Base-by-base conservation (phyloP, 139 green algal genomes). In the Diplosphaera chodatii region DNA sequence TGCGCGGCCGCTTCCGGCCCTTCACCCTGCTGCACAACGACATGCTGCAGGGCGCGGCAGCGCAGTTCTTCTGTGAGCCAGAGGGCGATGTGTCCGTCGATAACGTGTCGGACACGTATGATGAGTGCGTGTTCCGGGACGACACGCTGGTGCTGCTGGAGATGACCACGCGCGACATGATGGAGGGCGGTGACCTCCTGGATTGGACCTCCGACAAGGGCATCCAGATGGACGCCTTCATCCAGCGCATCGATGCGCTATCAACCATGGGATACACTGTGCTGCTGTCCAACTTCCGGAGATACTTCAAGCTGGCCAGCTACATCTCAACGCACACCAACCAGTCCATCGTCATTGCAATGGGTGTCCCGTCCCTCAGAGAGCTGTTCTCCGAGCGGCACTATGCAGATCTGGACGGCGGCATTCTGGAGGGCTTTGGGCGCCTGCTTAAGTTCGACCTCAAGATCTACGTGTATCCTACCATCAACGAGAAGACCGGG, bases 1-100 rank as follows among this genome's bases (percentile, higher is more conserved):
- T 78, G 32, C 71, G 81, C 5, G 81, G 81, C 16, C 63, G 81
- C 37, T 86, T 86, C 77, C 74, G 81, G 33, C 81, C 81, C 37
- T 86, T 86, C 70, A 86, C 81, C 10, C 66, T 77, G 33, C 66
- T 86, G 55, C 81, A 86, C 74, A 86, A 86, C 64, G 81, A 86
- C 73, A 86, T 86, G 81, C 72, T 86, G 6, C 72, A 82, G 32
- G 70, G 77, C 25, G 73, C 73, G 4, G 70, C 76, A 15, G 40
- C 56, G 1, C 76, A 81, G 64, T 81, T 81, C 56, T 81, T 80
- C 62, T 80, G 75, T 55, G 48, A 63, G 31, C 28, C 28, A 22
- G 22, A 34, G 28, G 28, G 65, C 29, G 67, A 34, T 1, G 31
- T 32, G n/a, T 2, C 6, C 3, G 20, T 48, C 10, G 37, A 48